Base-by-base conservation (phyloP, 768 basidiomycete genomes). In the Hygrophorus pudorinus region DNA sequence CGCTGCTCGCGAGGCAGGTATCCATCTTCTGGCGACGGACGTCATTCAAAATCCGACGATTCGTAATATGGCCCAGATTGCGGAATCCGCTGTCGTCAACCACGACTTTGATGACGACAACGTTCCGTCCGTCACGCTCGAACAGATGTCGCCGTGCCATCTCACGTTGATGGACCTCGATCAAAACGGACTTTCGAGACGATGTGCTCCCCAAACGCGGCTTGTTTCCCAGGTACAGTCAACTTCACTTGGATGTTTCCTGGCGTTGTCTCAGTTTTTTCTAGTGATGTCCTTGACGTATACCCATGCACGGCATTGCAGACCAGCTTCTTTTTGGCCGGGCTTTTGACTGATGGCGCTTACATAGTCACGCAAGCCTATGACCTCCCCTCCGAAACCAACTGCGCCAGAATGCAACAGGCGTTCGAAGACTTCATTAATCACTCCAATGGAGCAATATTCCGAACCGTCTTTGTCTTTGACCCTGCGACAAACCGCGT, bases 121-220 rank as follows among this genome's bases (percentile, higher is more conserved):
- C 24, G 40, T 41, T 21, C 24, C 40, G 17, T 41, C 20, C 5
- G 40, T 41, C 17, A 16, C 24, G 6, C 29, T 41, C 17, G 40
- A 41, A 29, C 20, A 41, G 40, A 41, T 41, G 40, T 16, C 24
- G 17, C 40, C 40, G 13, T 4, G 27, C 40, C 7, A 41, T 28
- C 40, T 41, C 40, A 41, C 40, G 40, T 41, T 41, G 40, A 41
- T 41, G 40, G 24, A 29, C 3, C 6, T 41, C 5, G 40, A 41
- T 41, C 18, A 28, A 41, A 29, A 13, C 4, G 20, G 40, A 28
- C 40, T 41, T 41, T 17, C 17, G 40, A 30, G 16, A 29, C 24
- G 21, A 41, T 24, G 4, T 41, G 28, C 27, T 41, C 4, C 40
- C 38, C 3, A 38, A 41, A 27, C 40, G 27, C 21, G 13, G 27